Evolutionary conservation across 1,284 basidiomycete genomes (phyloP), one percentile per base, ranked within the genome.

Genomic region (Ceratobasidium sp.): DNA sequence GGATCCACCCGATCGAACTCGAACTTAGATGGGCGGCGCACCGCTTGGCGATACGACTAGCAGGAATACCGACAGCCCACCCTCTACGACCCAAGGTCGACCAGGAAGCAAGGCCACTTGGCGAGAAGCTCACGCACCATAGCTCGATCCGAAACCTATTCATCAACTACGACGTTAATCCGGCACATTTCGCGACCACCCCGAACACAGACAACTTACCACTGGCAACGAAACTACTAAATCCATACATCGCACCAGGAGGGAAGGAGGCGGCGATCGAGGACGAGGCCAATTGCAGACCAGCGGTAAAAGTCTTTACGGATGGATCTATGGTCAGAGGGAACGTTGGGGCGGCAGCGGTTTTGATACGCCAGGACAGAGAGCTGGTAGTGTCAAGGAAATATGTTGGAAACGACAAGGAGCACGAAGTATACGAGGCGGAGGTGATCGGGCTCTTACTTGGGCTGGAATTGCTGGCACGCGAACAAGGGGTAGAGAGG

Each of bases 391-490:
- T 54, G 1, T 25, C 49, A 7, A 64, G 39, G 36, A 16, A 41
- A 29, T 50, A 47, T 19, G 6, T 70, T 16, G 62, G 62, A 21
- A 19, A 44, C 13, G 52, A 49, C 16, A 30, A 25, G 36, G 44
- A 68, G 44, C 69, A 70, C 56, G 66, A 56, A 27, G 62, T 70
- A 2, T 70, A 59, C 42, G 64, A 70, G 39, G 69, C 69, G 11
- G 64, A 70, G 46, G 29, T 70, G 13, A 42, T 70, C 8, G 64
- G 69, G 1, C 29, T 70, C n/a, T n/a, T 52, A 21, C 42, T 70
- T 14, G 60, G 50, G 3, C 33, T 62, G 9, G 11, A 64, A 19
- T 30, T 70, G 41, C 52, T 70, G 49, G 56, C 25, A 25, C 36
- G 19, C 6, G 69, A 70, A 36, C 3, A 23, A 29, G 2, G 13